Evolutionary conservation across 169 alveolate species (phyloP).

Genomic region (Plasmodium sp.): DNA sequence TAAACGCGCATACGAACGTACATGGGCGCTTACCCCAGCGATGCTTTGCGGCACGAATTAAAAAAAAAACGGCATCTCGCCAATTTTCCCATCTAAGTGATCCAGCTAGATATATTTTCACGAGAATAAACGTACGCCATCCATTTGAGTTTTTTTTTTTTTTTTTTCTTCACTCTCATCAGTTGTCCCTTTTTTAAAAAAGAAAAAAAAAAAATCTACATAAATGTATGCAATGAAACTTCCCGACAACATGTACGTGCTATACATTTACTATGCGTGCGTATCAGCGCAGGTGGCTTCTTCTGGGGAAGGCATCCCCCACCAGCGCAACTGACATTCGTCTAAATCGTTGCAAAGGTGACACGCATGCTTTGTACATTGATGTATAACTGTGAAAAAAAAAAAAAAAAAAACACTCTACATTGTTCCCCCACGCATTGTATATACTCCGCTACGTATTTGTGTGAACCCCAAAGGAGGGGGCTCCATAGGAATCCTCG

Average conservation of each 20-base stretch:
- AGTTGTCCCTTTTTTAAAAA: too few species aligned
- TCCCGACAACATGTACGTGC: too few species aligned
- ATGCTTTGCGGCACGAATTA: background rate
- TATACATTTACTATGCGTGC: too few species aligned
- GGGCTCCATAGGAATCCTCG: background rate
- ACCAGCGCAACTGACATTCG: too few species aligned
- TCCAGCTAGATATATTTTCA: background rate
- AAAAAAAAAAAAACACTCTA: background rate
- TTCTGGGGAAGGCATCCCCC: too few species aligned
- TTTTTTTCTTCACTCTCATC: too few species aligned
- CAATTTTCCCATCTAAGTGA: background rate
- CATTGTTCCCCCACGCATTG: background rate
- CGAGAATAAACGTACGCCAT: background rate
- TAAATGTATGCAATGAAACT: too few species aligned
- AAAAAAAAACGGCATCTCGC: background rate
- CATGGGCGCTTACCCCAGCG: background rate
- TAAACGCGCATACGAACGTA: background rate
- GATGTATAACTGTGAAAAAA: background rate
- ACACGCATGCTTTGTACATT: background rate
- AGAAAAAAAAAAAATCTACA: too few species aligned
- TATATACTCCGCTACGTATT: background rate
- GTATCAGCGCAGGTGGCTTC: too few species aligned
- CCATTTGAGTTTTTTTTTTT: background rate
- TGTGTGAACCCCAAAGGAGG: background rate
- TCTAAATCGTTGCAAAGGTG: background rate